Conservation (phyloP, 2,329 filamentous ascomycete species). For the Phaeosphaeriaceae sp. region DNA sequence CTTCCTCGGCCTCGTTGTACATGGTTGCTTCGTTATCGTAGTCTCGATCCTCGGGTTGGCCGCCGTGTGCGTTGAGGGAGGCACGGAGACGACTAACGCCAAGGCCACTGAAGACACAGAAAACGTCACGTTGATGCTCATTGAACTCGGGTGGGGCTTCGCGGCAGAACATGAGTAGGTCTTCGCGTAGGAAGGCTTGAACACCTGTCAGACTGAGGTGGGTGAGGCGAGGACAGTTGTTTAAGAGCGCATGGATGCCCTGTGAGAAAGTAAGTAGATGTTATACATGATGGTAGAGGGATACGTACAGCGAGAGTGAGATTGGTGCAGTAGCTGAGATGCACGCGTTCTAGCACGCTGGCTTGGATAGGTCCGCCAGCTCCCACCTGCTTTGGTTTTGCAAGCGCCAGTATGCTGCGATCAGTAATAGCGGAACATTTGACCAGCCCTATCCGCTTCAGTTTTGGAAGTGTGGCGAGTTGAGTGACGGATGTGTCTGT, state of each 20-base stretch:
- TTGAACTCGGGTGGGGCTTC: slow-evolving; percentile 93
- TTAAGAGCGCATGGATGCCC: slow-evolving; percentile 89
- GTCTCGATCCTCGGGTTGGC: slow-evolving; percentile 22
- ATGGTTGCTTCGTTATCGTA: slow-evolving; percentile 36
- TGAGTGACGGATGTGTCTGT: slow-evolving; percentile 87
- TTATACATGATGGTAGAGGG: background rate
- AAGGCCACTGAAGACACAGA: slow-evolving; percentile 93
- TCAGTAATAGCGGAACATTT: slow-evolving; percentile 94
- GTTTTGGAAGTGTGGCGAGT: slow-evolving; percentile 84
- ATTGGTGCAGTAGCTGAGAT: slow-evolving; percentile 92
- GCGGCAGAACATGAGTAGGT: slow-evolving; percentile 84
- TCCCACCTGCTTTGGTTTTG: slow-evolving; percentile 65
- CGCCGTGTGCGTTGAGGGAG: slow-evolving; percentile 68
- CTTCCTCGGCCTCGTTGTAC: slow-evolving; percentile 41
- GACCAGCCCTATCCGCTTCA: slow-evolving; percentile 92
- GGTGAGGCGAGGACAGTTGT: slow-evolving; percentile 88
- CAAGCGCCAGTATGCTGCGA: slow-evolving; percentile 82
- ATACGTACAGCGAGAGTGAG: slow-evolving; percentile 76
- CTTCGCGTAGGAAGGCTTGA: slow-evolving; percentile 83
- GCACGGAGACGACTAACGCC: slow-evolving; percentile 80
- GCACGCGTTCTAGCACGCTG: slow-evolving; percentile 85
- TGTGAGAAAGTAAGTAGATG: slow-evolving; percentile 46
- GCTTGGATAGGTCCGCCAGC: slow-evolving; percentile 64
- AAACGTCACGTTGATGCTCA: slow-evolving; percentile 90
- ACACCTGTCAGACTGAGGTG: slow-evolving; percentile 95